These are phyloP conservation scores for Vigna radiata DNA, from an alignment of 306 rosid species.

Conservation along the genomic window DNA sequence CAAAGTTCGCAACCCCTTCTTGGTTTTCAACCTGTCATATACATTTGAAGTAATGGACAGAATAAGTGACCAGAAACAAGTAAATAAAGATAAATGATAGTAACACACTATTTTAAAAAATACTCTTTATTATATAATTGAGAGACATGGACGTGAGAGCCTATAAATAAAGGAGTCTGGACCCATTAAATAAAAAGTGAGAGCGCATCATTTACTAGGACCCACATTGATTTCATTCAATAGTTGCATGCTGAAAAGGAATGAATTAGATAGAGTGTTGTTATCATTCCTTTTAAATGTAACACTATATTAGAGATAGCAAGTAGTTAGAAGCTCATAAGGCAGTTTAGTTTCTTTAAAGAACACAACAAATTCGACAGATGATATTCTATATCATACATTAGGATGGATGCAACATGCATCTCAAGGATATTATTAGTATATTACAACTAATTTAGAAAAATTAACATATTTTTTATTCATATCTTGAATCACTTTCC, in stretches of 20 bases:
- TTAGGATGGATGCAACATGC: not conserved
- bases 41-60: constrained; percentile 20
- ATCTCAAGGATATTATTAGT: constrained; percentile 36
- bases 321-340: not conserved
- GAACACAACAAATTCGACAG: constrained; percentile 18
- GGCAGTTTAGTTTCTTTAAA: not conserved
- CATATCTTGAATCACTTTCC: constrained; percentile 1
- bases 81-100: not conserved
- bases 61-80: constrained; percentile 5
- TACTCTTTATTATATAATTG: not conserved
- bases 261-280: not conserved
- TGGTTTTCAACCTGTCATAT: constrained; percentile 89
- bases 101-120: not conserved
- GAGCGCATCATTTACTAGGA: not conserved
- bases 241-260: not conserved
- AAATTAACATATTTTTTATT: not conserved
- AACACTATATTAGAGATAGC: not conserved
- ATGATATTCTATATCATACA: constrained; percentile 26
- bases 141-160: not conserved
- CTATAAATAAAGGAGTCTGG: not conserved
- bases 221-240: not conserved
- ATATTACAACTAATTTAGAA: constrained; percentile 22
- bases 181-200: not conserved
- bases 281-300: constrained; percentile 11
- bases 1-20: constrained; percentile 98